These are phyloP conservation scores for Penicillium alfredii DNA, from an alignment of 495 filamentous ascomycete species.

Conservation along the genomic window DNA sequence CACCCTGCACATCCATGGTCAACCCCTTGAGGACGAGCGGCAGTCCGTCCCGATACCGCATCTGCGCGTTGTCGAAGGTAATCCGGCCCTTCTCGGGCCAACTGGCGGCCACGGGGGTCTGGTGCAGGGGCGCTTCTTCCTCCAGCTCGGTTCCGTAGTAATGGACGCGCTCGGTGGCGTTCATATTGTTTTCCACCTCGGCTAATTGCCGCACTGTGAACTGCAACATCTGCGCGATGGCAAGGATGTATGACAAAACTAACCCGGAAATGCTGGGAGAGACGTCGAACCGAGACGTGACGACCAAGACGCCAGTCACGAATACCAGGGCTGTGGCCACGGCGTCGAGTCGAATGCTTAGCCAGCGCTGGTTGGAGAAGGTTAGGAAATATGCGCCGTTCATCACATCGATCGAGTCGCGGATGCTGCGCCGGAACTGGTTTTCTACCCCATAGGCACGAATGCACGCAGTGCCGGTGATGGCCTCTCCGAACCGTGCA, in stretches of 20 bases:
- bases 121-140: conserved; percentile 77
- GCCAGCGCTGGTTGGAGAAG: conserved; percentile 90
- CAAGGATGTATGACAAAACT: conserved; percentile 85
- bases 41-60: conserved; percentile 80
- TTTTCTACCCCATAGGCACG: conserved; percentile 78
- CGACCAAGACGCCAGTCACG: conserved; percentile 80
- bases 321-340: conserved; percentile 81
- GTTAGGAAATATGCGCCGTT: conserved; percentile 90
- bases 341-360: conserved; percentile 74
- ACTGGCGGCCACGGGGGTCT: conserved; percentile 53
- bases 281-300: conserved; percentile 88
- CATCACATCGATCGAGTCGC: conserved; percentile 77
- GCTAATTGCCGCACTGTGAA: conserved; percentile 92
- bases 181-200: conserved; percentile 97
- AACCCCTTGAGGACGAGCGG: conserved; percentile 81
- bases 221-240: conserved; percentile 93
- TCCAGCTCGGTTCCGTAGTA: conserved; percentile 86
- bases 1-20: conserved; percentile 68
- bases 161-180: conserved; percentile 86
- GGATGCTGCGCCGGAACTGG: conserved; percentile 64
- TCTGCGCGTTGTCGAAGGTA: conserved; percentile 74
- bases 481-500: conserved; percentile 83
- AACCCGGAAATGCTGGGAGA: conserved; percentile 78
- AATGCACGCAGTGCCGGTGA: conserved; percentile 77
- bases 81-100: conserved; percentile 90